A percentile compares a stretch with the other conserved stretches of the same genome.
phyloP scores from a whole-genome alignment of 2,329 filamentous ascomycete genomes.

The Xylariomycetidae sp. region DNA sequence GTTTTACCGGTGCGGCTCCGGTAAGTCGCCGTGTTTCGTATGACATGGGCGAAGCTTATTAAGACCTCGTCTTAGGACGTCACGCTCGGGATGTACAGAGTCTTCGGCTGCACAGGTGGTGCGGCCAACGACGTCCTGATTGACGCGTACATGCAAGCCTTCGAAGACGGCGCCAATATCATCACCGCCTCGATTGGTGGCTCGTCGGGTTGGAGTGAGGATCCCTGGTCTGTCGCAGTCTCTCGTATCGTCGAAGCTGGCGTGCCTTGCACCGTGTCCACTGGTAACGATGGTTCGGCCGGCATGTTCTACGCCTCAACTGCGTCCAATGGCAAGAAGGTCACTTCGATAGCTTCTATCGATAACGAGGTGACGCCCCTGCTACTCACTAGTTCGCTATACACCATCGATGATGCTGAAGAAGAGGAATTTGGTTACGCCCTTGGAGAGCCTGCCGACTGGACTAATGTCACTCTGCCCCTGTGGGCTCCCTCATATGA shows the following conservation, averaged over 20 bases:
- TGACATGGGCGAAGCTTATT: too few relatives aligned
- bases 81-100: constrained; percentile 50
- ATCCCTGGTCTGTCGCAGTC: constrained; percentile 45
- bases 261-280: constrained; percentile 48
- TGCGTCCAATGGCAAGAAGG: constrained; percentile 42
- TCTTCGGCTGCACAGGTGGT: constrained; percentile 51
- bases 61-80: constrained; percentile 30
- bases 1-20: constrained; percentile 54
- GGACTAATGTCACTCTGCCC: constrained; percentile 41
- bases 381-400: constrained; percentile 38
- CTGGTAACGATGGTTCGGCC: constrained; percentile 42
- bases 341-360: constrained; percentile 45
- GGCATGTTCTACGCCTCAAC: constrained; percentile 47
- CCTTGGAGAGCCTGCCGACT: constrained; percentile 35
- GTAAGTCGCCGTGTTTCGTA: too few relatives aligned
- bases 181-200: constrained; percentile 53
- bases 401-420: constrained; percentile 31
- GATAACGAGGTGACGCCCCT: constrained; percentile 41
- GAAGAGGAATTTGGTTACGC: constrained; percentile 38
- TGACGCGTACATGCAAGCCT: constrained; percentile 55
- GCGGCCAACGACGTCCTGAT: constrained; percentile 54
- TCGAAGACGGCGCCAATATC: constrained; percentile 54
- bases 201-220: constrained; percentile 46
- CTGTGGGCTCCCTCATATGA: constrained; percentile 48
- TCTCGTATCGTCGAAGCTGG: constrained; percentile 49